Percentiles rank a stretch among this genome's conserved stretches.
phyloP scores from a whole-genome alignment of 1,139 yeast species.

The Sugiyamaella paludigena region DNA sequence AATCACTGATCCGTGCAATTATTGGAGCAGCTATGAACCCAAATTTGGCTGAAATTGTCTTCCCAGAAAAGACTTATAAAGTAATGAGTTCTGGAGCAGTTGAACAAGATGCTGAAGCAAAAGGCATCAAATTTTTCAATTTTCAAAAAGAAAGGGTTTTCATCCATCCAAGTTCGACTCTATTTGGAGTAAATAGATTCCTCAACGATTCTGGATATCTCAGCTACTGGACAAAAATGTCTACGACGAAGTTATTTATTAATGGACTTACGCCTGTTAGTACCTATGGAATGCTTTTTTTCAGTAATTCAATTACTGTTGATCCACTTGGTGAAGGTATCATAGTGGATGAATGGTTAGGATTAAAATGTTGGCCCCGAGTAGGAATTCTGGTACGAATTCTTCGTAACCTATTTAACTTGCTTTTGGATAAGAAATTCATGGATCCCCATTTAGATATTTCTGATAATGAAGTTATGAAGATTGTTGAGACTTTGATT shows the following conservation, averaged over 20 bases:
- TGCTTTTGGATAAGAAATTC: slow-evolving; percentile 58
- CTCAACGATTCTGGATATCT: slow-evolving; percentile 35
- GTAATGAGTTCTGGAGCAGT: slow-evolving; percentile 75
- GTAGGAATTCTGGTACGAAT: slow-evolving; percentile 82
- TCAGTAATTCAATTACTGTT: slow-evolving; percentile 71
- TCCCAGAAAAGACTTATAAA: slow-evolving; percentile 75
- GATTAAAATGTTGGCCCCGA: slow-evolving; percentile 88
- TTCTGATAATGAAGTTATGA: slow-evolving; percentile 29
- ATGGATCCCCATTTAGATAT: slow-evolving; percentile 41
- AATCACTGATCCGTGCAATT: slow-evolving; percentile 58
- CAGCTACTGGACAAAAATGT: slow-evolving; percentile 39
- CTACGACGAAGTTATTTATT: slow-evolving; percentile 66
- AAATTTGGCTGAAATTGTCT: slow-evolving; percentile 71
- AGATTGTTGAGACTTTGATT: slow-evolving; percentile 22
- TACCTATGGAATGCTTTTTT: slow-evolving; percentile 65
- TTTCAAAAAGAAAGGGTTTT: slow-evolving; percentile 51
- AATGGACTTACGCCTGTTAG: slow-evolving; percentile 78
- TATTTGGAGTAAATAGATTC: slow-evolving; percentile 48
- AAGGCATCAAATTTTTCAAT: slow-evolving; percentile 57
- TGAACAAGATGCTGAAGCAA: slow-evolving; percentile 80
- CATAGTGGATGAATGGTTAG: slow-evolving; percentile 70
- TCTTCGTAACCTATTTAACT: slow-evolving; percentile 62
- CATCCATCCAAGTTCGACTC: slow-evolving; percentile 76
- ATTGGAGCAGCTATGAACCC: slow-evolving; percentile 83
- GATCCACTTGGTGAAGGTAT: slow-evolving; percentile 53